Percentiles rank a stretch among this genome's conserved stretches.
Conservation (phyloP, 73 alveolate genomes). For the Paramecium octaurelia region DNA sequence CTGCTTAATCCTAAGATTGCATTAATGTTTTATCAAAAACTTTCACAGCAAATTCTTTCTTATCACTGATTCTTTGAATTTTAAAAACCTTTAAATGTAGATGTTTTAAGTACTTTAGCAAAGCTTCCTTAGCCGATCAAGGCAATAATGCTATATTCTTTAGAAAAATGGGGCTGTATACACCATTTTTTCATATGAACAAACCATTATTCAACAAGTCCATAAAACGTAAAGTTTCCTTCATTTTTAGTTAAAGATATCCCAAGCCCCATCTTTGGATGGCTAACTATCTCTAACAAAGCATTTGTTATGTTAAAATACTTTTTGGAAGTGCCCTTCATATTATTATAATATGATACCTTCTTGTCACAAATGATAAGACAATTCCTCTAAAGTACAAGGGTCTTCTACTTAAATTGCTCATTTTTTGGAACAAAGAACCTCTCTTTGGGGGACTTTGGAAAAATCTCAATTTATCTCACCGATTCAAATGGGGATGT, state of each 20-base stretch:
- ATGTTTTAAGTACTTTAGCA: not conserved
- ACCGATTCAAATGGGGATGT: not conserved
- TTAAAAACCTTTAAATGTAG: not conserved
- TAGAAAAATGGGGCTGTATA: constrained; percentile 9
- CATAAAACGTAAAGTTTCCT: not conserved
- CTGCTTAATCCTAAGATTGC: not conserved
- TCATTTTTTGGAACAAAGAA: not conserved
- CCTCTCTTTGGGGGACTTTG: not conserved
- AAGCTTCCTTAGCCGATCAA: constrained; percentile 57
- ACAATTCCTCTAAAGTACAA: not conserved
- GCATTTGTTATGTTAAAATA: not conserved
- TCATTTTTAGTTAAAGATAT: not conserved
- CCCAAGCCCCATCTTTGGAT: constrained; percentile 9
- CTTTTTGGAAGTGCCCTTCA: not conserved
- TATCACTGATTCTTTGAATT: not conserved
- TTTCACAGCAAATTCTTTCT: not conserved
- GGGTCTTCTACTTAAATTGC: not conserved
- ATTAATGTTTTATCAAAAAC: not conserved
- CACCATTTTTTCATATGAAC: not conserved
- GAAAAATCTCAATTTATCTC: not conserved
- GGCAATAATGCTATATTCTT: not conserved
- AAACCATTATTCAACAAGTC: constrained; percentile 21
- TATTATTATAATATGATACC: not conserved
- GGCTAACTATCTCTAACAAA: not conserved
- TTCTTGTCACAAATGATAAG: not conserved